Percentiles rank a stretch among this genome's conserved stretches.
Evolutionary conservation across 2,329 filamentous ascomycete genomes (phyloP).

Genomic region (Intubia oerlemansii): DNA sequence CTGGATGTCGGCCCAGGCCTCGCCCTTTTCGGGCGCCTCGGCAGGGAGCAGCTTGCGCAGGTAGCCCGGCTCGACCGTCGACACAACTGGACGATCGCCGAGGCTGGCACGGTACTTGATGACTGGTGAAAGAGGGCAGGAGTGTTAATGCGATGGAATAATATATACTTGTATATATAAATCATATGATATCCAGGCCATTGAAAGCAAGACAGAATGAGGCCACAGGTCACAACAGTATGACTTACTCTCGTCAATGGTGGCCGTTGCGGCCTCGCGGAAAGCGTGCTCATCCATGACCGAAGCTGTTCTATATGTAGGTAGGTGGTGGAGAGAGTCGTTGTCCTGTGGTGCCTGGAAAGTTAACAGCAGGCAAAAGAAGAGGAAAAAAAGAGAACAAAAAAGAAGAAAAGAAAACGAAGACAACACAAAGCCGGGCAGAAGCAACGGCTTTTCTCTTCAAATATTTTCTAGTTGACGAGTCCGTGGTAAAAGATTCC

Average conservation of each 20-base stretch:
- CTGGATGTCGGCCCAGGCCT: constrained; percentile 60
- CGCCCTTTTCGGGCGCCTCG: constrained; percentile 41
- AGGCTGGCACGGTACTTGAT: constrained; percentile 67
- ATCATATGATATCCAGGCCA: background rate
- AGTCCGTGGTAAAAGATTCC: too few species aligned
- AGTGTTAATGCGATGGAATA: too few species aligned
- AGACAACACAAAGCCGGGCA: too few species aligned
- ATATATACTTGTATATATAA: too few species aligned
- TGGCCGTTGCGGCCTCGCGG: constrained; percentile 50
- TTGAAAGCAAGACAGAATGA: background rate
- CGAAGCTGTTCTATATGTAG: background rate
- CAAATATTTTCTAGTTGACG: too few species aligned
- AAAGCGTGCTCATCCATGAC: constrained; percentile 65
- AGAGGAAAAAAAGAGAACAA: too few species aligned
- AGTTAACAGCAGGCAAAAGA: too few species aligned
- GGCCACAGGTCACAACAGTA: background rate
- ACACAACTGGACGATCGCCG: constrained; percentile 47
- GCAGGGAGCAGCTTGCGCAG: constrained; percentile 57
- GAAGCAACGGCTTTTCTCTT: too few species aligned
- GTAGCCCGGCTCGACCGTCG: constrained; percentile 67
- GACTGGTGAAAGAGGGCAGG: constrained; percentile 27
- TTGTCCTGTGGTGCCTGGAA: too few species aligned
- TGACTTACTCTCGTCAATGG: constrained; percentile 60
- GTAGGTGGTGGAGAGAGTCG: too few species aligned
- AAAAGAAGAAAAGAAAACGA: too few species aligned